Evolutionary conservation across 2,329 filamentous ascomycete species (phyloP).

Genomic region (Fusarium sp.): DNA sequence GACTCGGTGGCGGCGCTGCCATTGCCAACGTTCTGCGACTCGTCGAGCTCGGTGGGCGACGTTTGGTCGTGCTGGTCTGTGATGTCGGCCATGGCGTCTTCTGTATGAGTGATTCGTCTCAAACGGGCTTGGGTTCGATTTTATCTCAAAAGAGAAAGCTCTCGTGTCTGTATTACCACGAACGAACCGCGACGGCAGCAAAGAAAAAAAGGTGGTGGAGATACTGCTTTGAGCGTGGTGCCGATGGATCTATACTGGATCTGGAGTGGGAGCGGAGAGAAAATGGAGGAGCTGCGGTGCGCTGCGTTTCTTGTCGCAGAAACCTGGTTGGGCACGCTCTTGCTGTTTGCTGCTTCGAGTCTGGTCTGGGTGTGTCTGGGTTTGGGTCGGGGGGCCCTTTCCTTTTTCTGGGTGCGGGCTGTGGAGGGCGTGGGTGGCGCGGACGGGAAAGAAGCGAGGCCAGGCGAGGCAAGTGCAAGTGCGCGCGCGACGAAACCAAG

Average conservation of each 20-base stretch:
- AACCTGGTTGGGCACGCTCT: conserved; percentile 62
- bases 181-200: conserved; percentile 48
- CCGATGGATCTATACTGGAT: conserved; percentile 74
- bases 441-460: conserved; percentile 56
- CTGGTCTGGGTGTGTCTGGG: conserved; percentile 45
- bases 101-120: conserved; percentile 21
- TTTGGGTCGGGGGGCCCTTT: conserved; percentile 38
- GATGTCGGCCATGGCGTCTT: conserved; percentile 76
- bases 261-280: conserved; percentile 64
- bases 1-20: conserved; percentile 74
- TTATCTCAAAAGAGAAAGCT: conserved; percentile 37
- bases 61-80: conserved; percentile 81
- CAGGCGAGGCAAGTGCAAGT: conserved; percentile 39
- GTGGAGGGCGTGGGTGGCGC: conserved; percentile 42
- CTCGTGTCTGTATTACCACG: conserved; percentile 51
- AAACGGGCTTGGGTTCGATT: conserved; percentile 39
- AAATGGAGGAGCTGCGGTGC: conserved; percentile 56
- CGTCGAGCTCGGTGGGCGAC: conserved; percentile 79
- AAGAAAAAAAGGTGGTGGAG: conserved; percentile 68
- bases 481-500: conserved; percentile 24
- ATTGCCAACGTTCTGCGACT: conserved; percentile 78
- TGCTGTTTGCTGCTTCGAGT: conserved; percentile 51
- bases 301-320: conserved; percentile 61
- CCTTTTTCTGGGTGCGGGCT: conserved; percentile 42
- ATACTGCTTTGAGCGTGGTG: conserved; percentile 74